Conservation (phyloP, 805 yeast genomes). For the Lachancea dasiensis region DNA sequence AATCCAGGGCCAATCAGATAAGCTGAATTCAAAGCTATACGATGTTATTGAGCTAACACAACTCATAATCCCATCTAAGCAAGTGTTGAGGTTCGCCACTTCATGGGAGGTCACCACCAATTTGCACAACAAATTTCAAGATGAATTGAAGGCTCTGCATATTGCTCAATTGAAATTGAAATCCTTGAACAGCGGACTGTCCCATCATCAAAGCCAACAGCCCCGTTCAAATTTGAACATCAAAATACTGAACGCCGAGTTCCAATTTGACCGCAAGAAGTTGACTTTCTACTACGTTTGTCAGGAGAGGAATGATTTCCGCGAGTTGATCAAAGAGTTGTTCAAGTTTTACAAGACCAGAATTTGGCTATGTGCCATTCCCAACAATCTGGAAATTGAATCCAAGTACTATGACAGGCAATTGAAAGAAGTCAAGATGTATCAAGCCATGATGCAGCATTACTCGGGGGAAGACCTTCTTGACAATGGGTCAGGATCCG, state of each 20-base stretch:
- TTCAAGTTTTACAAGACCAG: constrained; percentile 73
- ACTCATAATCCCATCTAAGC: constrained; percentile 69
- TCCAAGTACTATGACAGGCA: constrained; percentile 28
- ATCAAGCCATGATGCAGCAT: constrained; percentile 32
- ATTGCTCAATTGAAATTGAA: constrained; percentile 53
- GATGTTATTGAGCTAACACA: constrained; percentile 41
- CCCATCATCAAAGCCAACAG: constrained; percentile 10
- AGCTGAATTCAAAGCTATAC: constrained; percentile 29
- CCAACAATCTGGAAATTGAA: constrained; percentile 32
- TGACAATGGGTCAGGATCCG: constrained; percentile 16
- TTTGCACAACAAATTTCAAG: constrained; percentile 56
- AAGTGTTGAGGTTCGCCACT: constrained; percentile 69
- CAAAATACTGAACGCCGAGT: constrained; percentile 68
- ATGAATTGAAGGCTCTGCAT: constrained; percentile 65
- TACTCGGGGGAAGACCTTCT: constrained; percentile 22
- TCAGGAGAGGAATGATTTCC: constrained; percentile 62
- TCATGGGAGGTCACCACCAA: constrained; percentile 57
- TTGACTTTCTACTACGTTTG: constrained; percentile 65
- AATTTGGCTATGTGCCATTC: constrained; percentile 78
- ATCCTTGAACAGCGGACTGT: constrained; percentile 24
- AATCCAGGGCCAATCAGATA: constrained; percentile 20
- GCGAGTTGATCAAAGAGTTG: constrained; percentile 65
- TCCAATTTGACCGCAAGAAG: constrained; percentile 76
- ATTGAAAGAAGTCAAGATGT: constrained; percentile 29
- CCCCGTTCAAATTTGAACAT: constrained; percentile 41